These are phyloP conservation scores for Vitis hybrid DNA, from an alignment of 177 flowering plant genomes.

Conservation along the genomic window DNA sequence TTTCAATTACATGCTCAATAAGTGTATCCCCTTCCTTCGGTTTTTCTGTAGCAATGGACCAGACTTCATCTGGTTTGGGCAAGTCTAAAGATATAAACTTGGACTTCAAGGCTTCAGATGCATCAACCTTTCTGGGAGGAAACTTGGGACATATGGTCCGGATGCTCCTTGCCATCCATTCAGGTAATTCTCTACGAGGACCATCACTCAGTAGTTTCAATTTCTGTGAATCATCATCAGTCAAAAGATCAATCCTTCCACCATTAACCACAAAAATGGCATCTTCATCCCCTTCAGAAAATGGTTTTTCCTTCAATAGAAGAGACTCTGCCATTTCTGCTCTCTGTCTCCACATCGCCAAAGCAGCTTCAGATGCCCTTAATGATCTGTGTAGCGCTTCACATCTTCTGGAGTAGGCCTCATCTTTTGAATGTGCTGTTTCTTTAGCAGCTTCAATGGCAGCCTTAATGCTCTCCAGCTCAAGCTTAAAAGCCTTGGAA, in stretches of 20 bases:
- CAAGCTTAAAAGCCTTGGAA: constrained; percentile 46
- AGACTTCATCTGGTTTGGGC: constrained; percentile 55
- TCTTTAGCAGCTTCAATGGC: constrained; percentile 50
- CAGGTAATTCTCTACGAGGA: constrained; percentile 57
- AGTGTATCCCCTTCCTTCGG: constrained; percentile 49
- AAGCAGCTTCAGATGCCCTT: constrained; percentile 45
- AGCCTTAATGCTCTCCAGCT: constrained; percentile 43
- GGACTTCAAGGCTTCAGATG: constrained; percentile 33
- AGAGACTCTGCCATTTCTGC: constrained; percentile 54
- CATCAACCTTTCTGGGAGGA: constrained; percentile 49
- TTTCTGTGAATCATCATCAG: constrained; percentile 50
- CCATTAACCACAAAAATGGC: constrained; percentile 41
- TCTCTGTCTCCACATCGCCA: constrained; percentile 49
- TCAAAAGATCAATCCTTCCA: constrained; percentile 56
- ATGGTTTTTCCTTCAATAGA: constrained; percentile 24
- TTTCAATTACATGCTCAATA: constrained; percentile 54
- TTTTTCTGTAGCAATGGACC: constrained; percentile 63
- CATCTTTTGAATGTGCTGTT: constrained; percentile 42
- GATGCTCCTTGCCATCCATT: constrained; percentile 62
- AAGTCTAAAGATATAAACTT: constrained; percentile 32
- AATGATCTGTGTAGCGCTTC: constrained; percentile 53
- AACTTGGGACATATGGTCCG: constrained; percentile 45
- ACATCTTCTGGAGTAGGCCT: constrained; percentile 48
- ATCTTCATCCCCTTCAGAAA: constrained; percentile 35
- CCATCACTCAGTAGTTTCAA: constrained; percentile 63